Evolutionary conservation across 129 eudicot genomes (phyloP), one percentile per base, ranked within the genome.

Genomic region (Logfia minima): DNA sequence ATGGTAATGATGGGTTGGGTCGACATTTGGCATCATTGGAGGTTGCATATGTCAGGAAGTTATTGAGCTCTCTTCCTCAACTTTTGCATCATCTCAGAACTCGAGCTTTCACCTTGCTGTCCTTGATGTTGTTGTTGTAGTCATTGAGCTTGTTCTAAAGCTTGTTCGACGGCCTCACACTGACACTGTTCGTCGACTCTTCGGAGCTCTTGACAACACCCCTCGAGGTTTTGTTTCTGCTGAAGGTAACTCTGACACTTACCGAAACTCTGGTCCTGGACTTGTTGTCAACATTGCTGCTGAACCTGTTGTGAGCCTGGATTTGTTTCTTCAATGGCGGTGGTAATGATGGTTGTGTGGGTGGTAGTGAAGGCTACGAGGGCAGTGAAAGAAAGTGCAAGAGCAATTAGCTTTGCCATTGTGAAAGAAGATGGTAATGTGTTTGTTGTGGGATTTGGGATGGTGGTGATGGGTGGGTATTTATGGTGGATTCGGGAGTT

Each of bases 151-250:
- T 64, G 8, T n/a, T 16, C 22, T 4, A 31, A 58, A 6, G 35
- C 67, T 11, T 73, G 53, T 21, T 73, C 21, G 0, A 73, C 22
- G 29, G 77, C 77, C 21, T 11, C 48, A 58, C 68, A 73, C 6
- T 21, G 55, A 29, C 77, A 73, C 14, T 11, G 21, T 14, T 58
- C 1, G 14, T 52, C 31, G 19, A 73, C 55, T 18, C 35, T 21
- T 73, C 11, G 67, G 23, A 73, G 77, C 55, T 73, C 52, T 4
- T 58, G 26, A 32, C 77, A 73, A 28, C 77, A 73, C 8, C 19
- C 53, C 11, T 58, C 13, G 34, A 73, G 67, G 52, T 6, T 10
- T 21, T 73, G 77, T 16, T 48, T 19, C 7, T 63, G 68, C 8
- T 14, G 39, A 14, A 73, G 77, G 55, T 73, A 35, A 16, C 0